Evolutionary conservation across 805 yeast genomes (phyloP).

Genomic region (Candida incommunis): DNA sequence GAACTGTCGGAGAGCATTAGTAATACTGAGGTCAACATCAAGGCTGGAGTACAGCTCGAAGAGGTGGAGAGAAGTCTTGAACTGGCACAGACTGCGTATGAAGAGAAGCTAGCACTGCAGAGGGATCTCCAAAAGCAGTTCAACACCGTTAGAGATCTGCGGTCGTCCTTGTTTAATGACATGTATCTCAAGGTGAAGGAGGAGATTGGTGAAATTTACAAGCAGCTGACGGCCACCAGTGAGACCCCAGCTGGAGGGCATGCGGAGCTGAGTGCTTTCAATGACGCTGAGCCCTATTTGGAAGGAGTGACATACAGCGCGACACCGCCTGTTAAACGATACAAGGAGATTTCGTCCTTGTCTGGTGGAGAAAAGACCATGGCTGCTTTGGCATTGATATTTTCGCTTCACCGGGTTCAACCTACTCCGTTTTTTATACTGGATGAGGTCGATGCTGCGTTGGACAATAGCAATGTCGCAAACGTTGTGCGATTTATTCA

Average conservation of each 20-base stretch:
- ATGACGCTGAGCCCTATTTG: slow-evolving; percentile 77
- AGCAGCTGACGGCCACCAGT: slow-evolving; percentile 65
- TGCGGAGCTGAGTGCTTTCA: slow-evolving; percentile 78
- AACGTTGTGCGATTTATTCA: slow-evolving; percentile 78
- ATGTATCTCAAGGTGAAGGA: slow-evolving; percentile 68
- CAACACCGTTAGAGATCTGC: slow-evolving; percentile 39
- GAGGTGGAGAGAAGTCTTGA: slow-evolving; percentile 50
- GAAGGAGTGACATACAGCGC: slow-evolving; percentile 83
- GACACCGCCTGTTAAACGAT: slow-evolving; percentile 91
- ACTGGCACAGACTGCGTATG: slow-evolving; percentile 51
- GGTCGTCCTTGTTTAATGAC: slow-evolving; percentile 49
- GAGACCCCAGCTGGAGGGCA: slow-evolving; percentile 79
- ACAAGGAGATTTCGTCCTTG: slow-evolving; percentile 78
- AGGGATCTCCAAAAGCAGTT: slow-evolving; percentile 39
- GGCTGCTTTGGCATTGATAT: slow-evolving; percentile 86
- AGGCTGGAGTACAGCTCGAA: slow-evolving; percentile 61
- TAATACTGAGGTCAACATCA: slow-evolving; percentile 60
- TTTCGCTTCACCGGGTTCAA: slow-evolving; percentile 78
- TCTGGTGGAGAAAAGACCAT: slow-evolving; percentile 97
- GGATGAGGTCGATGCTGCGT: slow-evolving; percentile 97
- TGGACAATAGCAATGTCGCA: slow-evolving; percentile 78
- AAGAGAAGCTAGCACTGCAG: slow-evolving; percentile 47
- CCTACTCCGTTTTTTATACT: slow-evolving; percentile 94
- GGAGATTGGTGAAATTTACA: slow-evolving; percentile 62
- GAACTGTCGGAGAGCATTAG: slow-evolving; percentile 11